Percentiles rank a stretch among this genome's conserved stretches.
phyloP scores from a whole-genome alignment of 345 rosid genomes.

The Ceriops tagal region DNA sequence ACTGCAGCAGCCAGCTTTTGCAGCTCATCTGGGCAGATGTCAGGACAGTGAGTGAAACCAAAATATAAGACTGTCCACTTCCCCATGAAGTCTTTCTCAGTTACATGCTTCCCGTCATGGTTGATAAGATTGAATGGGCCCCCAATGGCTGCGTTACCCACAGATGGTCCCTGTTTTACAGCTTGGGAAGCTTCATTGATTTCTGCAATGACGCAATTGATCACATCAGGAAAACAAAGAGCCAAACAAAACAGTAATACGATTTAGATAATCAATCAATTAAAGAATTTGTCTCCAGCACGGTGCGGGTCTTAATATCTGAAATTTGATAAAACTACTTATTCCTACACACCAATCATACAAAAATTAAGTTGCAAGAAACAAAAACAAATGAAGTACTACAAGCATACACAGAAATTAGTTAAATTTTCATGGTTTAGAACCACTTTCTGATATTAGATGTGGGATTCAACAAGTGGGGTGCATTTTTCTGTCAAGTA shows the following conservation, averaged over 20 bases:
- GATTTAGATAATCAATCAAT: neutral
- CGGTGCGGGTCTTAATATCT: too few relatives aligned
- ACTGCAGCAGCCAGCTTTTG: constrained; percentile 73
- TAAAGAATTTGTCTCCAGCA: too few relatives aligned
- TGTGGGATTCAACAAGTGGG: neutral
- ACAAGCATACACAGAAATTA: neutral
- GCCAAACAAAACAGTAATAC: neutral
- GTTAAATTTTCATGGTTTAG: neutral
- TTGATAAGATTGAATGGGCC: constrained; percentile 85
- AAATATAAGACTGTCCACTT: constrained; percentile 87
- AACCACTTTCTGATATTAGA: neutral
- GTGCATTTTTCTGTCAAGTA: neutral
- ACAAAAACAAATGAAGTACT: neutral
- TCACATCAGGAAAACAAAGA: neutral
- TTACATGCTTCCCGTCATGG: constrained; percentile 74
- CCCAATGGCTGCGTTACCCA: constrained; percentile 89
- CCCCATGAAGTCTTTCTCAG: constrained; percentile 80
- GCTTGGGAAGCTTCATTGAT: constrained; percentile 64
- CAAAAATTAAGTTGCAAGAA: too few relatives aligned
- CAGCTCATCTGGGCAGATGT: constrained; percentile 95
- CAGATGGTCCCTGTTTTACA: constrained; percentile 93
- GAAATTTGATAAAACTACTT: too few relatives aligned
- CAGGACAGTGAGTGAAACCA: constrained; percentile 99
- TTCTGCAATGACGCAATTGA: constrained; percentile 39
- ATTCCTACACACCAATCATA: too few relatives aligned